These are phyloP conservation scores for Wickerhamiella dianesei DNA, from an alignment of 805 yeast genomes.

Conservation along the genomic window DNA sequence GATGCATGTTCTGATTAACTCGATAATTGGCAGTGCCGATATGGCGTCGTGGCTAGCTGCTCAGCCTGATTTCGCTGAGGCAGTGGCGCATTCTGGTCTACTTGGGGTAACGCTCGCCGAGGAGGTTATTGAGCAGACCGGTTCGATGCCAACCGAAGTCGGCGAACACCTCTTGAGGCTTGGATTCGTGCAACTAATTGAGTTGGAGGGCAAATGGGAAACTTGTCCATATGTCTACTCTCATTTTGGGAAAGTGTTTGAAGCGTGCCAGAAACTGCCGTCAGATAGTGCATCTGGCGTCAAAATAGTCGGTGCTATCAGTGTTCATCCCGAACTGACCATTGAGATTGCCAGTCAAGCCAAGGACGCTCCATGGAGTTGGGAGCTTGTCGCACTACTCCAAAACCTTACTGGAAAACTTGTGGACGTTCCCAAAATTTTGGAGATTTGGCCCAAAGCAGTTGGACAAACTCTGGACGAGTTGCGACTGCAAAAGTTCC, in stretches of 20 bases:
- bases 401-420: constrained; percentile 10
- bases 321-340: background rate
- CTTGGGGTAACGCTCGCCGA: constrained; percentile 3
- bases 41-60: background rate
- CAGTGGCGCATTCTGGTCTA: constrained; percentile 1
- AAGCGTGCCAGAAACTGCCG: constrained; percentile 2
- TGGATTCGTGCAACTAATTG: constrained; percentile 12
- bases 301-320: background rate
- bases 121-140: constrained; percentile 4
- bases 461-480: constrained; percentile 8
- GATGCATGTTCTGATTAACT: constrained; percentile 11
- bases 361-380: constrained; percentile 7
- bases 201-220: constrained; percentile 7
- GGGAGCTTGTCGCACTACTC: constrained; percentile 12
- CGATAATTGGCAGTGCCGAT: constrained; percentile 5
- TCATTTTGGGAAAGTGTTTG: constrained; percentile 7
- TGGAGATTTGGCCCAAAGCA: constrained; percentile 11
- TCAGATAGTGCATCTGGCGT: constrained; percentile 1
- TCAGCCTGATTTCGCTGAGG: constrained; percentile 4
- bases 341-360: background rate
- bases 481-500: background rate
- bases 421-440: constrained; percentile 3
- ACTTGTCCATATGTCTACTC: constrained; percentile 4
- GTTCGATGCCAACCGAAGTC: constrained; percentile 4
- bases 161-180: constrained; percentile 4